These are phyloP conservation scores for Cinnamomum micranthum DNA, from an alignment of 164 flowering plant species.

Conservation along the genomic window DNA sequence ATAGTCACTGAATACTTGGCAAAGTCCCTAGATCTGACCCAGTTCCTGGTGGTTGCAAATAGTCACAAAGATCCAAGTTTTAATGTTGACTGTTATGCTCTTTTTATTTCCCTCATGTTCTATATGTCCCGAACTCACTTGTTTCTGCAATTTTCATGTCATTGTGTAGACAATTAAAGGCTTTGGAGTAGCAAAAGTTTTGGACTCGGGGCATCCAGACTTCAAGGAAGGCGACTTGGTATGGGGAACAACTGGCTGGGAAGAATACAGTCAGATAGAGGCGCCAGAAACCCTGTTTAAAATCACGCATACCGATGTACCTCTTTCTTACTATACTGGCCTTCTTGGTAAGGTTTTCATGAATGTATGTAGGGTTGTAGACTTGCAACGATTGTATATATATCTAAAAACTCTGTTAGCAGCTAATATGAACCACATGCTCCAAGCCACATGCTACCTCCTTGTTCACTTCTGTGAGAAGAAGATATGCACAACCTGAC, in stretches of 20 bases:
- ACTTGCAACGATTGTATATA: too few species aligned
- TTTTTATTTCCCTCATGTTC: too few species aligned
- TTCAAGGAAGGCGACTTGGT: conserved; percentile 49
- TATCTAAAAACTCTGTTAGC: too few species aligned
- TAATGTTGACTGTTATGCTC: too few species aligned
- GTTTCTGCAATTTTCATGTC: too few species aligned
- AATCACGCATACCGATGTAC: conserved; percentile 43
- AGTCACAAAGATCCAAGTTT: too few species aligned
- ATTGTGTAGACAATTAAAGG: conserved; percentile 10
- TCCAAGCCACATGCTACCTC: background rate
- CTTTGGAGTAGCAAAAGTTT: conserved; percentile 35
- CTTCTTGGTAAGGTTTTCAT: conserved; percentile 19
- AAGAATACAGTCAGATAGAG: conserved; percentile 36
- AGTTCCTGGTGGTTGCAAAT: too few species aligned
- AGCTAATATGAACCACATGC: too few species aligned
- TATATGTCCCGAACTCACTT: background rate
- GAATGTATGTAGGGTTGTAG: too few species aligned
- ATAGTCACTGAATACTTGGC: too few species aligned
- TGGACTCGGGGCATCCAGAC: conserved; percentile 40
- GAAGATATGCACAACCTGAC: too few species aligned
- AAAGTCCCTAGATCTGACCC: too few species aligned
- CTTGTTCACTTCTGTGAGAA: background rate
- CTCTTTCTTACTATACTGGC: conserved; percentile 44
- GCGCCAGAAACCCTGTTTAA: conserved; percentile 18
- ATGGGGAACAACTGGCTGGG: conserved; percentile 58